Conservation (phyloP, 495 filamentous ascomycete species). For the Hyaloscypha hepaticicola region DNA sequence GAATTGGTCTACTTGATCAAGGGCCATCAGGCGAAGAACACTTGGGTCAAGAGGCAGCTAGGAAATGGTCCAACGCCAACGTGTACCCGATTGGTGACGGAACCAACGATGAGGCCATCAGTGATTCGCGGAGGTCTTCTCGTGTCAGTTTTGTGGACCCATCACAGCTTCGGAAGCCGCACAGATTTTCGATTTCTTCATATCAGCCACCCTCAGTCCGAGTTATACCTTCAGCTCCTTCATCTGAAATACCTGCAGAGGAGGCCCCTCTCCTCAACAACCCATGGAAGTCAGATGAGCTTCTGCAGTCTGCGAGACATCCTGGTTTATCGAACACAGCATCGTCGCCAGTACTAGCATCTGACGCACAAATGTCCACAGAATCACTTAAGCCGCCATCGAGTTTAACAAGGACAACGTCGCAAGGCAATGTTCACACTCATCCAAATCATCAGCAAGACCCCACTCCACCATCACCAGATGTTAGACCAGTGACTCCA, state of each 20-base stretch:
- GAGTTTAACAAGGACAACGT: neutral
- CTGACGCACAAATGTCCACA: conserved; percentile 22
- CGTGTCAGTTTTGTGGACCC: conserved; percentile 28
- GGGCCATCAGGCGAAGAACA: conserved; percentile 23
- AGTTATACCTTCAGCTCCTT: conserved; percentile 7
- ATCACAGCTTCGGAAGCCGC: conserved; percentile 15
- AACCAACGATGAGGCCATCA: conserved; percentile 13
- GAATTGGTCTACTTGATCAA: conserved; percentile 36
- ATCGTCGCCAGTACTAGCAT: conserved; percentile 20
- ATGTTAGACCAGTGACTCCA: conserved; percentile 25
- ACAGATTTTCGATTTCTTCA: conserved; percentile 23
- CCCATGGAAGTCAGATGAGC: conserved; percentile 29
- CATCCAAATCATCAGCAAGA: conserved; percentile 26
- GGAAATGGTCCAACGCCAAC: neutral
- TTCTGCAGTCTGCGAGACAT: conserved; percentile 16
- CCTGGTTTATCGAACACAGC: conserved; percentile 15
- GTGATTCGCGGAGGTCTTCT: conserved; percentile 24
- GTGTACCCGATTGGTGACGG: conserved; percentile 12
- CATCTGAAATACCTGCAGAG: conserved; percentile 16
- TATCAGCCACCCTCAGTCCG: conserved; percentile 18
- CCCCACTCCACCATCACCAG: conserved; percentile 22
- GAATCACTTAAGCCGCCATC: conserved; percentile 18
- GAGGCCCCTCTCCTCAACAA: conserved; percentile 26
- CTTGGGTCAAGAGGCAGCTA: neutral
- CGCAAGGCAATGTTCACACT: conserved; percentile 29